Base-by-base conservation (phyloP, 1,284 basidiomycete species). In the Ganoderma lucidum region DNA sequence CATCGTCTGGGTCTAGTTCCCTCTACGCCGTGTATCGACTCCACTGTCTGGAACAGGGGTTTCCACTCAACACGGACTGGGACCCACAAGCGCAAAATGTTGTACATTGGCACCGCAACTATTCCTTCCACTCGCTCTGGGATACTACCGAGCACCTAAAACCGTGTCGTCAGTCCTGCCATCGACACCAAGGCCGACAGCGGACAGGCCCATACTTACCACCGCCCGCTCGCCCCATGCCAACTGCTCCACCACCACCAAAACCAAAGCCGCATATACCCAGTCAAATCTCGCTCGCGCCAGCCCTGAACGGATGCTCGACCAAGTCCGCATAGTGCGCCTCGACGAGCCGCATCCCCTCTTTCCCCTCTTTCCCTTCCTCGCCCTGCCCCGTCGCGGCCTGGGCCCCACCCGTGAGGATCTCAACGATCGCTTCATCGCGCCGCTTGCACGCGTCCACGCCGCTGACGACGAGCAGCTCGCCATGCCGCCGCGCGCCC, bases 401-500 rank as follows among this genome's bases (percentile, higher is more conserved):
- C 6, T 1, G 45, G n/a, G 9, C 45, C 19, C n/a, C 23, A 6
- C 3, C 23, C 23, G 10, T 9, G 23, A 51, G 48, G 48, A 51
- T 28, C 48, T 62, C 75, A 63, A 74, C 76, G 10, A 79, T 55
- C 30, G 41, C 61, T 10, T 78, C 72, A 68, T 85, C 80, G 12
- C 84, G 73, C 42, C 68, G 70, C 61, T 77, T 76, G 72, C 81
- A 81, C 17, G 72, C 78, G 42, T 83, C 81, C 6, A 77, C 68
- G 1, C 82, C 81, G 10, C 76, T 69, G 12, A 81, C 75, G 12
- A 83, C 82, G 10, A 83, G 79, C 30, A 65, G 61, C 44, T 83
- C 81, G 1, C 84, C 85, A 63, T 78, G 75, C 70, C 74, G 69
- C 37, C 83, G 79, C 15, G 85, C 84, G 4, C 71, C 74, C 63